Base-by-base conservation (phyloP, 805 yeast species). In the Ogataea chonburiensis region DNA sequence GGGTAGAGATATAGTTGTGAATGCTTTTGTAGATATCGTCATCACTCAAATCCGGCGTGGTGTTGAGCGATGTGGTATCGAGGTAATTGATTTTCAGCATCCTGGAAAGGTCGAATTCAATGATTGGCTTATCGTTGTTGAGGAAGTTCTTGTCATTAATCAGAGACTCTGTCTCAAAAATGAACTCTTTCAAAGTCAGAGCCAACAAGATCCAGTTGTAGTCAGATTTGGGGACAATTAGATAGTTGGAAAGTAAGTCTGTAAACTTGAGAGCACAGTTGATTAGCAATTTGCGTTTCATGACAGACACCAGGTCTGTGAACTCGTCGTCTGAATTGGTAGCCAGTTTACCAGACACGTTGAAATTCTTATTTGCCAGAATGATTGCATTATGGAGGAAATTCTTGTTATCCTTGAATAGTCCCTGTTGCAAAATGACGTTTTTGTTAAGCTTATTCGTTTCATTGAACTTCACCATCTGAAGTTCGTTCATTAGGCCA, bases 361-460 rank as follows among this genome's bases (percentile, higher is more conserved):
- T 60, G 35, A 60, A 54, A 15, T 66, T 64, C 47, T 71, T 73
- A 46, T 74, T 75, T 7, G 73, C 66, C 46, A 75, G 61, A 11
- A 76, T 75, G 13, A 75, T 69, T 0, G 78, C 65, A 49, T 75
- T 74, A 43, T 77, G 81, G 7, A 76, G 52, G 17, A 63, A 60
- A 42, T 68, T 64, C 32, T 65, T 65, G 44, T 65, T 61, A 22
- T 67, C 59, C 17, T 55, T 49, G 31, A 55, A 55, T 3, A 56
- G 38, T 5, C 59, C 58, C 24, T 52, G 53, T 33, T 53, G 55
- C 5, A 44, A 21, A 6, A 50, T 40, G 14, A 45, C 39, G 24
- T 40, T 45, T 22, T 50, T 52, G 31, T 45, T 46, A 10, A 48
- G 33, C 27, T 42, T 47, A 23, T 49, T 55, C n/a, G 55, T 50